These are phyloP conservation scores for Royoungia palumana DNA, from an alignment of 768 basidiomycete species.

Conservation along the genomic window DNA sequence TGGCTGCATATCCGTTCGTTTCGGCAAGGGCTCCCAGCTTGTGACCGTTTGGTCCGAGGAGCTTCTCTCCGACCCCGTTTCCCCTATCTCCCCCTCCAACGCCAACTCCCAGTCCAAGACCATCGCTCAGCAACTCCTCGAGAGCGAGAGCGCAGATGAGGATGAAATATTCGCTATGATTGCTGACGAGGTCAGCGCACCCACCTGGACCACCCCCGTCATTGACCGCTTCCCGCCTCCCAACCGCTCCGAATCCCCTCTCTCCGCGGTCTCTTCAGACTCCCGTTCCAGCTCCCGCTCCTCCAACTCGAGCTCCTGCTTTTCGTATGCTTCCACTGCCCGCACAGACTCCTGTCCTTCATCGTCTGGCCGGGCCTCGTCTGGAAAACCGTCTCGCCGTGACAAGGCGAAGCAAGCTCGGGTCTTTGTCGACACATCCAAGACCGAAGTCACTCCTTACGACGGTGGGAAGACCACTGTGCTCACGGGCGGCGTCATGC, in stretches of 20 bases:
- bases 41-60: constrained; percentile 70
- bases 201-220: constrained; percentile 68
- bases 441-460: constrained; percentile 79
- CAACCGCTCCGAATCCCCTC: constrained; percentile 52
- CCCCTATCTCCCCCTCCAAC: constrained; percentile 17
- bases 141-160: constrained; percentile 68
- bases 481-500: constrained; percentile 85
- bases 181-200: constrained; percentile 64
- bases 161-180: constrained; percentile 73
- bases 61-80: constrained; percentile 24
- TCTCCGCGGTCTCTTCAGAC: constrained; percentile 52
- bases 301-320: constrained; percentile 69
- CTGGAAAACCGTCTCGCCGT: constrained; percentile 58
- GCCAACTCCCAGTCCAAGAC: constrained; percentile 46
- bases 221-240: constrained; percentile 55
- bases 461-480: constrained; percentile 88
- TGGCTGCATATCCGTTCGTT: constrained; percentile 69
- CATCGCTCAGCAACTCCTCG: constrained; percentile 69
- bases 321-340: constrained; percentile 64
- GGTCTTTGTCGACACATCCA: constrained; percentile 71
- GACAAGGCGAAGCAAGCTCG: constrained; percentile 66
- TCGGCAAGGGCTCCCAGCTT: constrained; percentile 44
- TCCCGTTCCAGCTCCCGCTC: constrained; percentile 58
- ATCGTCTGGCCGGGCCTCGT: constrained; percentile 36
- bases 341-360: constrained; percentile 49